Conservation (phyloP, 768 basidiomycete genomes). For the Lepiota subincarnata region DNA sequence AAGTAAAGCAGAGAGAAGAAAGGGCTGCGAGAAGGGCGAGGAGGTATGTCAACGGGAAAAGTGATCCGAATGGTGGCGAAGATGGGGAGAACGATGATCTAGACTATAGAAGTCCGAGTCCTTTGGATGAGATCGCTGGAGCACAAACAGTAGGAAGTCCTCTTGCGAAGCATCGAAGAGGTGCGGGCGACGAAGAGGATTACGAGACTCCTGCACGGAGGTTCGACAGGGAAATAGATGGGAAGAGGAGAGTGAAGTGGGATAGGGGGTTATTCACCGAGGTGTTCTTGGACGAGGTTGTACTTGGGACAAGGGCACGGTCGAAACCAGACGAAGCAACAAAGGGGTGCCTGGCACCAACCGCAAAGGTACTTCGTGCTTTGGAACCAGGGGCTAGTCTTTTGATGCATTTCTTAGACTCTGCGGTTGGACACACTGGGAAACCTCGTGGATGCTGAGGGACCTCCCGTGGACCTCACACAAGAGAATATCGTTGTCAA, state of each 20-base stretch:
- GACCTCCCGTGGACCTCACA: constrained; percentile 52
- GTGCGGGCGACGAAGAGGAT: constrained; percentile 79
- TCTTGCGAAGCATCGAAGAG: constrained; percentile 45
- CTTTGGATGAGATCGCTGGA: background rate
- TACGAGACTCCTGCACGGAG: constrained; percentile 63
- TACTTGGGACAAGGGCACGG: constrained; percentile 43
- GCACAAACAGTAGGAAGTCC: background rate
- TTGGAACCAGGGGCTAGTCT: background rate
- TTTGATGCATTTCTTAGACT: constrained; percentile 34
- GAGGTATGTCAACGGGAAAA: constrained; percentile 31
- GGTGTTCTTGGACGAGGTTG: constrained; percentile 60
- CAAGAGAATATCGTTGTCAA: constrained; percentile 68
- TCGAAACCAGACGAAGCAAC: constrained; percentile 33
- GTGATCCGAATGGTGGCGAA: constrained; percentile 24
- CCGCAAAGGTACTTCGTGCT: constrained; percentile 51
- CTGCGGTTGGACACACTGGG: constrained; percentile 67
- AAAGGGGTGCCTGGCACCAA: constrained; percentile 66
- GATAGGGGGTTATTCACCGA: constrained; percentile 61
- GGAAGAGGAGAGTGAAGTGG: constrained; percentile 71
- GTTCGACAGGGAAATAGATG: constrained; percentile 28
- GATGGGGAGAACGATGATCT: constrained; percentile 23
- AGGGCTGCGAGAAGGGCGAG: constrained; percentile 60
- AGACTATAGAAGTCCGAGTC: constrained; percentile 15
- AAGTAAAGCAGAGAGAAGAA: constrained; percentile 46
- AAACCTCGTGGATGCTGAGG: constrained; percentile 57